Evolutionary conservation across 139 green algal species (phyloP), one percentile per base, ranked within the genome.

Genomic region (Coccomyxa sp.): DNA sequence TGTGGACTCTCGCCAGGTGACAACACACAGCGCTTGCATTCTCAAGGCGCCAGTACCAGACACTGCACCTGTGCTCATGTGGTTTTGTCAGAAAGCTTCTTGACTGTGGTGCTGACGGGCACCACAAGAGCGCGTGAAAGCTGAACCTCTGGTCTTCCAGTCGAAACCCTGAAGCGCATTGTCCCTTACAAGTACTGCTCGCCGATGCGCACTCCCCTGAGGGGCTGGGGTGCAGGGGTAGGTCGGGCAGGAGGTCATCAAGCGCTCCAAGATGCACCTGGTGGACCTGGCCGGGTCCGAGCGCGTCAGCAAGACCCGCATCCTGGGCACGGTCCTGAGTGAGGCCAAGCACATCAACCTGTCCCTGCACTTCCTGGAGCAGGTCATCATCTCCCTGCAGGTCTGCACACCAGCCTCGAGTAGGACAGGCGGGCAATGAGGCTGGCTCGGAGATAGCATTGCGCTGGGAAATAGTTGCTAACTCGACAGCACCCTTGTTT

Each of bases 251-350:
- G 89, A 93, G 39, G 83, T 83, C 16, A 87, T 97, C 35, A 79
- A 85, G 68, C 55, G 90, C 22, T 92, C 88, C 73, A 96, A 96
- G 85, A 88, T 98, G 24, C 94, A 97, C 82, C 75, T 98, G 74
- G 93, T 98, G 34, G 94, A 98, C 73, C 82, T 98, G 39, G 94
- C 94, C 7, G 94, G 94, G 33, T 89, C 74, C 72, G 94, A 97
- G 85, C 85, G 94, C 22, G 70, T 82, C 37, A 71, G 50, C 58
- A 85, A 91, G 82, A 94, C 91, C 55, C 89, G 92, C 80, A 94
- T 94, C 44, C 79, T 79, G 0, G 92, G 92, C 0, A 84, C 92
- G 82, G 91, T 93, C 77, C 82, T 96, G 39, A 81, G 88, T 29
- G 92, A 96, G 70, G 92, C 90, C 38, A 89, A 90, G 35, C 92